phyloP scores from a whole-genome alignment of 2,329 filamentous ascomycete species.

The Ophiosphaerella herpotricha region DNA sequence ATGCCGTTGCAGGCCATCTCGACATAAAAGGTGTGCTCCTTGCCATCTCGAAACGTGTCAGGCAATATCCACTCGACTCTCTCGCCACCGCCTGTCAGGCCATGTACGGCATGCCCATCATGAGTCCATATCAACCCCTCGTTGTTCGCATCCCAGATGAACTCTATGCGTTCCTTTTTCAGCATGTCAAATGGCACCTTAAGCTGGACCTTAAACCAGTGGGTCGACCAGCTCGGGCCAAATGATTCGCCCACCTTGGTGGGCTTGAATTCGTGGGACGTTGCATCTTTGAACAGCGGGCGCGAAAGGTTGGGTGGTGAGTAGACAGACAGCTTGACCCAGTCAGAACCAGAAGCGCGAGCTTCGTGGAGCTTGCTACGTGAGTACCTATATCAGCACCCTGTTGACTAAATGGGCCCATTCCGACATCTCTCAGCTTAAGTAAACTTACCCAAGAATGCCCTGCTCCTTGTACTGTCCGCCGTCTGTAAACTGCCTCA shows the following conservation, averaged over 20 bases:
- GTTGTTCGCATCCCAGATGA: slow-evolving; percentile 94
- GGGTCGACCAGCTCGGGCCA: slow-evolving; percentile 94
- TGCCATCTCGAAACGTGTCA: slow-evolving; percentile 77
- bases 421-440: not conserved
- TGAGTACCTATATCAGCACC: slow-evolving; percentile 14
- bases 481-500: slow-evolving; percentile 76
- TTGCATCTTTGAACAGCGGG: slow-evolving; percentile 85
- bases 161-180: slow-evolving; percentile 82
- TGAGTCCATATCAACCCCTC: slow-evolving; percentile 95
- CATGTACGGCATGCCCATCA: slow-evolving; percentile 87
- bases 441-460: slow-evolving; percentile 65
- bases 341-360: slow-evolving; percentile 67
- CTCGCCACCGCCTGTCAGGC: slow-evolving; percentile 87
- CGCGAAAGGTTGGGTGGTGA: slow-evolving; percentile 77
- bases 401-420: not conserved
- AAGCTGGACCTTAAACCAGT: slow-evolving; percentile 90
- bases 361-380: slow-evolving; percentile 74
- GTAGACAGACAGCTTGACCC: slow-evolving; percentile 86
- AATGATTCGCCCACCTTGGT: slow-evolving; percentile 79
- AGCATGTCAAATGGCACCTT: slow-evolving; percentile 74
- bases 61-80: slow-evolving; percentile 91
- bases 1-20: slow-evolving; percentile 99
- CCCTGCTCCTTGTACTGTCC: slow-evolving; percentile 75
- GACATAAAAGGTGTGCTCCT: slow-evolving; percentile 88
- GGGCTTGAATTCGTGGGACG: slow-evolving; percentile 72